phyloP scores from a whole-genome alignment of 2,329 filamentous ascomycete species.

The Ceratocystis cacaofunesta region DNA sequence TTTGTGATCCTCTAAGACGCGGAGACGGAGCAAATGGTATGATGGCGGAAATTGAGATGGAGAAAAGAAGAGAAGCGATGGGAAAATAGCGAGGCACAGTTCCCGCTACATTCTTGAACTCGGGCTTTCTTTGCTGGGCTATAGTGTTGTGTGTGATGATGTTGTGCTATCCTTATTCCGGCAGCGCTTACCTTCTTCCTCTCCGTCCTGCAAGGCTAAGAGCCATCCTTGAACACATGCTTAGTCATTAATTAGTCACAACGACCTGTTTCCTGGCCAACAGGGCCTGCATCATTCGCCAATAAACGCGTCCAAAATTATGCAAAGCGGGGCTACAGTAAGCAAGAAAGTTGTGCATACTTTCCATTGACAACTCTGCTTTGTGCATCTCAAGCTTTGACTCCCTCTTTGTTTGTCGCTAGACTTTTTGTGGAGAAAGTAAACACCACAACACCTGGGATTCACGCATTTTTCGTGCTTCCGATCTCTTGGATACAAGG shows the following conservation, averaged over 20 bases:
- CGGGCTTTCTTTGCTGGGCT: too few relatives aligned
- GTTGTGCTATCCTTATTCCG: too few relatives aligned
- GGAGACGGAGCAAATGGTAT: too few relatives aligned
- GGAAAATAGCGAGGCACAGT: too few relatives aligned
- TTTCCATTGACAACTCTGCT: not conserved
- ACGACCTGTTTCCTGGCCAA: not conserved
- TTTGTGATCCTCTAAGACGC: too few relatives aligned
- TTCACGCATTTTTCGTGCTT: conserved; percentile 1
- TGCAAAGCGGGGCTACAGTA: not conserved
- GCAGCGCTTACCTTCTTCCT: too few relatives aligned
- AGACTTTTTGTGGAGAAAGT: conserved; percentile 2
- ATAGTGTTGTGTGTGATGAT: too few relatives aligned
- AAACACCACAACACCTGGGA: conserved; percentile 4
- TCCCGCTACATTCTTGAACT: too few relatives aligned
- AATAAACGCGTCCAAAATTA: conserved; percentile 6
- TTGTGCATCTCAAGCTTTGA: not conserved
- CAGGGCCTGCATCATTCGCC: not conserved
- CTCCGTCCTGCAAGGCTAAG: too few relatives aligned
- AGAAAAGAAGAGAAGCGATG: too few relatives aligned
- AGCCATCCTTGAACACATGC: not conserved
- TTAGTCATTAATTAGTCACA: not conserved
- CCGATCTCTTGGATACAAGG: not conserved
- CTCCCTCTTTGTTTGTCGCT: conserved; percentile 1
- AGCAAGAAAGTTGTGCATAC: not conserved
- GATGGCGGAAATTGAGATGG: too few relatives aligned